Conservation (phyloP, 306 rosid genomes). For the Sphenostylis stenocarpa region DNA sequence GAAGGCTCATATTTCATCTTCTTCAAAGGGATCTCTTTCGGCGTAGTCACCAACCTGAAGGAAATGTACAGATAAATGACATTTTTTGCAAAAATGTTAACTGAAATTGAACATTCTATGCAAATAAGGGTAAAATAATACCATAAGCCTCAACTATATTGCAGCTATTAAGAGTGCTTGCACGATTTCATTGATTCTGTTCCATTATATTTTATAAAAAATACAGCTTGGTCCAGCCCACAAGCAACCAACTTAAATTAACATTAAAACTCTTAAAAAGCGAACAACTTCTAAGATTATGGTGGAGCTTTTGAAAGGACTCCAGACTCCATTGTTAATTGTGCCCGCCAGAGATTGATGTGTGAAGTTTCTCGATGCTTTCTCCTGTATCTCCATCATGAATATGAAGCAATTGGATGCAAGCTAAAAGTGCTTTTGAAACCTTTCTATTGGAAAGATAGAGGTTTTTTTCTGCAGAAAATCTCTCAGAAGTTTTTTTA, state of each 20-base stretch:
- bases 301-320: neutral
- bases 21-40: constrained; percentile 90
- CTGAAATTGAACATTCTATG: neutral
- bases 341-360: neutral
- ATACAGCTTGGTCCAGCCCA: neutral
- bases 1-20: constrained; percentile 67
- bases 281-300: neutral
- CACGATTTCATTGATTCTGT: neutral
- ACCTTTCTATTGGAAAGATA: too few relatives aligned
- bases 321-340: neutral
- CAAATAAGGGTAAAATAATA: neutral
- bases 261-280: neutral
- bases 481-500: too few relatives aligned
- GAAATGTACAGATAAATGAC: neutral
- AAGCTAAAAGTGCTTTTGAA: too few relatives aligned
- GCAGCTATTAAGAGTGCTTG: neutral
- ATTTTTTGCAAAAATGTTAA: neutral
- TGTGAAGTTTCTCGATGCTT: neutral
- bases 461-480: too few relatives aligned
- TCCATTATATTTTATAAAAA: neutral
- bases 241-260: neutral
- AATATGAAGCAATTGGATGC: neutral
- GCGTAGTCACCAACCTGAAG: constrained; percentile 87
- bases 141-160: neutral
- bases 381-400: neutral